Evolutionary conservation across 2,329 filamentous ascomycete species (phyloP).

Genomic region (Fusarium cicatricum): DNA sequence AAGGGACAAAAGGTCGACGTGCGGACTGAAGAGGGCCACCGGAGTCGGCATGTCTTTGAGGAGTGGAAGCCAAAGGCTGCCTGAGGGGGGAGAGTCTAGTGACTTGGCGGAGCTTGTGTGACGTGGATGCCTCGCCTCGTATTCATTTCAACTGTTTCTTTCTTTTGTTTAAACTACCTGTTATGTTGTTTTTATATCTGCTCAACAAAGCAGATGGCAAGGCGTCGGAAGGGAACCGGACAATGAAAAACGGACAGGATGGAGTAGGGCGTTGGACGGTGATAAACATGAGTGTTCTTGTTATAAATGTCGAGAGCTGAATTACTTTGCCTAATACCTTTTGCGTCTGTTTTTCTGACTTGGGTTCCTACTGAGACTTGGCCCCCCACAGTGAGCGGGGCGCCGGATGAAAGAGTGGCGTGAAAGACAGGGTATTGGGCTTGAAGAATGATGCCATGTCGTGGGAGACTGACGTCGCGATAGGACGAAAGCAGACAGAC

Average conservation of each 20-base stretch:
- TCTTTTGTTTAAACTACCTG: not conserved
- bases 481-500: not conserved
- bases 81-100: not conserved
- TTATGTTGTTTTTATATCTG: not conserved
- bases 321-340: not conserved
- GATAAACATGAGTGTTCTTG: not conserved
- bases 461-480: not conserved
- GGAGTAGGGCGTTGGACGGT: conserved; percentile 22
- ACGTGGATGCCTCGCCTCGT: not conserved
- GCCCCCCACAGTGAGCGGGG: not conserved
- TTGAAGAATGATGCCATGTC: not conserved
- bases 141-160: not conserved
- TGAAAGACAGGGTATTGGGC: not conserved
- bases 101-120: not conserved
- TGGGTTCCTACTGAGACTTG: not conserved
- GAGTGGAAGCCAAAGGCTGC: conserved; percentile 19
- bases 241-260: conserved; percentile 26
- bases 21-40: conserved; percentile 45
- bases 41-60: conserved; percentile 51
- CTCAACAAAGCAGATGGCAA: conserved; percentile 26
- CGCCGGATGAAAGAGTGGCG: not conserved
- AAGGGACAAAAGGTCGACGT: conserved; percentile 68
- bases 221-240: conserved; percentile 33
- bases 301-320: not conserved
- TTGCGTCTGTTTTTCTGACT: not conserved